Evolutionary conservation across 2,329 filamentous ascomycete genomes (phyloP), one percentile per base, ranked within the genome.

Genomic region (Monosporascus sp.): DNA sequence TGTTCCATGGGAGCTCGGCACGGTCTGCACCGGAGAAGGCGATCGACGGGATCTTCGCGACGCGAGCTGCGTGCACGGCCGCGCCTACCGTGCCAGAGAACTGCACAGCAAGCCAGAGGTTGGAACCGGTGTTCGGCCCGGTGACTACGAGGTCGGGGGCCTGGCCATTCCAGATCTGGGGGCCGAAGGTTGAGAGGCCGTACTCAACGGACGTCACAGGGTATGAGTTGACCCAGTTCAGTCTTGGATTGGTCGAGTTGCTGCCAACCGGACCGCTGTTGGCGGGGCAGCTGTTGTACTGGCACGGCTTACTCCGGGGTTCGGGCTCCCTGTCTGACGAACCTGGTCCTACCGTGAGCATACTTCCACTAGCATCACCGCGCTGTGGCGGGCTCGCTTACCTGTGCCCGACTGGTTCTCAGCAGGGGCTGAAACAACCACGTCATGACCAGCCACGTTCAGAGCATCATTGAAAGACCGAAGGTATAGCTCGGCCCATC

Each of bases 171-270:
- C 84, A 87, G 51, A 81, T 71, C 41, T 74, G 70, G 0, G 78
- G 76, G 0, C 75, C 78, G 37, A 84, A 75, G 5, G 71, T 77
- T 55, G 82, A 70, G 64, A 88, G 81, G 38, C 85, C 86, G 65
- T 81, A 79, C 53, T 80, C 78, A 63, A 87, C 83, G 2, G 81
- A 74, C 0, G 85, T 88, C 2, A 82, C 82, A 0, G 86, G 85
- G 69, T 74, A 88, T 0, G 82, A 85, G 72, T 89, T 89, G 54
- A 89, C 86, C 75, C 86, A 89, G 74, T 88, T 86, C 46, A 88
- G 75, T 5, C 80, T 78, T 0, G 80, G 74, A 55, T 80, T 73
- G 0, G 78, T 78, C 9, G 72, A 68, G 62, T 89, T 86, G 59
- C 69, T 67, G 40, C 86, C 86, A 17, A 75, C 73, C 1, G 83